These are phyloP conservation scores for Termitomyces sp. DNA, from an alignment of 768 basidiomycete genomes.

Conservation along the genomic window DNA sequence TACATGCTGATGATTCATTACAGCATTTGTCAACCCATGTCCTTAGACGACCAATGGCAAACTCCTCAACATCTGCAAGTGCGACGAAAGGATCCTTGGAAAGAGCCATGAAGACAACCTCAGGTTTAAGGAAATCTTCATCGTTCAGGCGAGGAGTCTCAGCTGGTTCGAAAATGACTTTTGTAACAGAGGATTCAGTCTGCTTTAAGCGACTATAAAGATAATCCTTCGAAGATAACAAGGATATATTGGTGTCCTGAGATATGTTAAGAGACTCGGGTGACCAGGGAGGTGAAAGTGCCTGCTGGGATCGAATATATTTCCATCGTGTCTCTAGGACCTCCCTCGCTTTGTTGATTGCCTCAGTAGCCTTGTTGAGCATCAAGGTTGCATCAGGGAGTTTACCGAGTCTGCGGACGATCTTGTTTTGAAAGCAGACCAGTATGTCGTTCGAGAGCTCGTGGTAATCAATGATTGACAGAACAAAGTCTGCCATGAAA, in stretches of 20 bases:
- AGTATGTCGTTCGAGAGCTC: not conserved
- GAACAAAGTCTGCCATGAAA: not conserved
- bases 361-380: not conserved
- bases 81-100: not conserved
- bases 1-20: not conserved
- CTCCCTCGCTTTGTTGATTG: not conserved
- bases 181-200: not conserved
- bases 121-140: not conserved
- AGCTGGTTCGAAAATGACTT: not conserved
- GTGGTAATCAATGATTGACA: not conserved
- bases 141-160: not conserved
- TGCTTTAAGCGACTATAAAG: not conserved
- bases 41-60: not conserved
- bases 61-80: not conserved
- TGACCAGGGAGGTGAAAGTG: not conserved
- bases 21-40: not conserved
- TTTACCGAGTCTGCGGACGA: not conserved
- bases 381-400: not conserved
- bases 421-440: not conserved
- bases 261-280: not conserved
- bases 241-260: not conserved
- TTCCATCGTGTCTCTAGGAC: not conserved
- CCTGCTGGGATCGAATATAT: not conserved
- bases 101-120: not conserved
- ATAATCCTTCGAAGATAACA: not conserved